Evolutionary conservation across 768 basidiomycete genomes (phyloP).

Genomic region (Butyriboletus loyo): DNA sequence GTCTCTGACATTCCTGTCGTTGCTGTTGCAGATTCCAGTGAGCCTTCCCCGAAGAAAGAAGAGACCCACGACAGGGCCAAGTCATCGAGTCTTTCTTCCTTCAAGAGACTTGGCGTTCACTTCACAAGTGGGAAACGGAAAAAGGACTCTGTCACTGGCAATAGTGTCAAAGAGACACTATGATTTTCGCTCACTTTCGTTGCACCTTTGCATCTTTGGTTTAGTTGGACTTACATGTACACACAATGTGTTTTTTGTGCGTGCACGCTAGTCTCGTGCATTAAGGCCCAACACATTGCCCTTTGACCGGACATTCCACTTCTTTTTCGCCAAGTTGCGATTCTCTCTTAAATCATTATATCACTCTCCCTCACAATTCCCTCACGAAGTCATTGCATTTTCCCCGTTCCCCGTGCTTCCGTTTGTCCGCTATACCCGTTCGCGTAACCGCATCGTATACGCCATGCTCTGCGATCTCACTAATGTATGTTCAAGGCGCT

Average conservation of each 20-base stretch:
- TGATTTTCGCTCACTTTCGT: conserved; percentile 18
- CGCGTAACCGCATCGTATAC: conserved; percentile 29
- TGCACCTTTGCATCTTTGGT: conserved; percentile 11
- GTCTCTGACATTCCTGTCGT: conserved; percentile 39
- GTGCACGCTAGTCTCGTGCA: conserved; percentile 19
- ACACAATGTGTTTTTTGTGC: conserved; percentile 11
- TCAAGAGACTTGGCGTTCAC: conserved; percentile 52
- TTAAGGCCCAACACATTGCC: neutral
- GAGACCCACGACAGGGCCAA: conserved; percentile 52
- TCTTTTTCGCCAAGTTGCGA: conserved; percentile 4
- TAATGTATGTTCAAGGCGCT: conserved; percentile 28
- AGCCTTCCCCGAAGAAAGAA: conserved; percentile 27
- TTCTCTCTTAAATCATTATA: conserved; percentile 12
- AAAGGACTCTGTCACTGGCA: conserved; percentile 49
- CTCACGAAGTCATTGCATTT: conserved; percentile 15
- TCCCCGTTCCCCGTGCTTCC: conserved; percentile 1
- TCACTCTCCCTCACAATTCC: conserved; percentile 7
- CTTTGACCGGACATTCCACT: conserved; percentile 10
- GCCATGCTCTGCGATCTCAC: conserved; percentile 27
- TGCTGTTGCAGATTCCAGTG: conserved; percentile 33
- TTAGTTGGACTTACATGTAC: conserved; percentile 23
- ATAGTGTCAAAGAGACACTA: conserved; percentile 42
- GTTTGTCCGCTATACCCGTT: conserved; percentile 29
- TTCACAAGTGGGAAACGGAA: conserved; percentile 44
- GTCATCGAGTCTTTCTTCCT: conserved; percentile 46